These are phyloP conservation scores for Saccharum hybrid DNA, from an alignment of 202 grass and related monocot species.

Conservation along the genomic window DNA sequence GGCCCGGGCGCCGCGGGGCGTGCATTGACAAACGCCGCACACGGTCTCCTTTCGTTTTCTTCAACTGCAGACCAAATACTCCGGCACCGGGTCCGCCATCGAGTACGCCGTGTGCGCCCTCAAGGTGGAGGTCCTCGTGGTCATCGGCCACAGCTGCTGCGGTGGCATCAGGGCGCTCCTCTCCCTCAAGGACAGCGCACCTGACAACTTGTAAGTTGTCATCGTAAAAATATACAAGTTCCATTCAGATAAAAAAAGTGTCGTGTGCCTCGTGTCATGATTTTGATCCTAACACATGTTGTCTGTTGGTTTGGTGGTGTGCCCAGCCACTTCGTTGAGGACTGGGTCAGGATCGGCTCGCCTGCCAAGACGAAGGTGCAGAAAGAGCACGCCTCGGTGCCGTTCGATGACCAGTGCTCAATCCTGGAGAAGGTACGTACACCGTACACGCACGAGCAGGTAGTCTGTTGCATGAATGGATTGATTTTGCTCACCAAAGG, in stretches of 20 bases:
- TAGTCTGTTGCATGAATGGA: not conserved
- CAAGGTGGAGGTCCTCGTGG: slow-evolving; percentile 74
- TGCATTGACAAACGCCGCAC: not conserved
- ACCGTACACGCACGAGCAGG: not conserved
- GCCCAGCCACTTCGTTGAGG: slow-evolving; percentile 80
- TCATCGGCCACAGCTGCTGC: slow-evolving; percentile 94
- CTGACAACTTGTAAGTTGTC: slow-evolving; percentile 64
- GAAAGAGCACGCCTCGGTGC: not conserved
- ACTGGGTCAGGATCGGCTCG: slow-evolving; percentile 79
- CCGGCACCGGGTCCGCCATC: slow-evolving; percentile 70
- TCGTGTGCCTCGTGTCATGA: not conserved
- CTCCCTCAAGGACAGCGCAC: slow-evolving; percentile 64
- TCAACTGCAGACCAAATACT: slow-evolving; percentile 62
- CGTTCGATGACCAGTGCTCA: slow-evolving; percentile 71
- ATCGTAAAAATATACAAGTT: too few species aligned
- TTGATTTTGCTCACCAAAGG: not conserved
- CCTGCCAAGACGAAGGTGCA: slow-evolving; percentile 70
- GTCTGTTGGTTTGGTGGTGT: not conserved
- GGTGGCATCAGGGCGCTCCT: slow-evolving; percentile 91
- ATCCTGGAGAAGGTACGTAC: slow-evolving; percentile 65
- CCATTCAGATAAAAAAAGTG: too few species aligned
- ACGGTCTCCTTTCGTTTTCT: not conserved
- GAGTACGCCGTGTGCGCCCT: slow-evolving; percentile 87
- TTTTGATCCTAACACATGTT: not conserved
- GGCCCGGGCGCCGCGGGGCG: too few species aligned